Evolutionary conservation across 805 yeast genomes (phyloP).

Genomic region (Barnettozyma sp.): DNA sequence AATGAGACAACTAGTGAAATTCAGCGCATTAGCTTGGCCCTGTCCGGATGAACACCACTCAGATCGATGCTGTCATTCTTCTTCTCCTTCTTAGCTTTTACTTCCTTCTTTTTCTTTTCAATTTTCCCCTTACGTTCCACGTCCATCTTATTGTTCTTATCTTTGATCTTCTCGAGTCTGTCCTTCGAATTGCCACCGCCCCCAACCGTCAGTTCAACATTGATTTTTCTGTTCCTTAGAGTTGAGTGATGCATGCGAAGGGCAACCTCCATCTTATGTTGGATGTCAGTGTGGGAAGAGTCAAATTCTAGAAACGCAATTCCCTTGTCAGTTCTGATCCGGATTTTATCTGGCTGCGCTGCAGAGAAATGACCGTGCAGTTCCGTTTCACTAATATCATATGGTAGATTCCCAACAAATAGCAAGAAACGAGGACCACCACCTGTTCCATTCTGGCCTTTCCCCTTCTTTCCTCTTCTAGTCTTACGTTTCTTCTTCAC

Average conservation of each 20-base stretch:
- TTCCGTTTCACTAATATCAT: slow-evolving; percentile 54
- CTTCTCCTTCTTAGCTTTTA: slow-evolving; percentile 24
- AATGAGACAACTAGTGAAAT: no score
- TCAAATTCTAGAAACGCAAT: slow-evolving; percentile 87
- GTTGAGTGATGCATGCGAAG: slow-evolving; percentile 74
- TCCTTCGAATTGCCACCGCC: slow-evolving; percentile 89
- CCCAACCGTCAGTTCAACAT: slow-evolving; percentile 95
- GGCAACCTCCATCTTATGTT: slow-evolving; percentile 77
- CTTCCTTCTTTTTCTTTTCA: slow-evolving; percentile 37
- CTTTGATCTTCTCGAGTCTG: slow-evolving; percentile 62
- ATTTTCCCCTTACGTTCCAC: slow-evolving; percentile 62
- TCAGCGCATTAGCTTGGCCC: slow-evolving; percentile 42
- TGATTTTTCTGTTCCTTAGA: slow-evolving; percentile 68
- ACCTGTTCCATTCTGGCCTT: slow-evolving; percentile 29
- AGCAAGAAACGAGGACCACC: slow-evolving; percentile 64
- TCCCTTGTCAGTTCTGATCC: slow-evolving; percentile 80
- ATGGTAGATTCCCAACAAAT: slow-evolving; percentile 89
- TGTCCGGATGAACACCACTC: slow-evolving; percentile 51
- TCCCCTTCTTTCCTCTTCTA: slow-evolving; percentile 71
- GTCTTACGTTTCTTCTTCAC: slow-evolving; percentile 62
- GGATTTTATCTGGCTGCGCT: slow-evolving; percentile 63
- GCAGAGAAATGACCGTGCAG: slow-evolving; percentile 66
- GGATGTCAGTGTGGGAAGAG: slow-evolving; percentile 49
- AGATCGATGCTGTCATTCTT: slow-evolving; percentile 23
- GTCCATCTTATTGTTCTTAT: slow-evolving; percentile 69